phyloP scores from a whole-genome alignment of 805 yeast genomes.

The Kodamaea lidongshanica region DNA sequence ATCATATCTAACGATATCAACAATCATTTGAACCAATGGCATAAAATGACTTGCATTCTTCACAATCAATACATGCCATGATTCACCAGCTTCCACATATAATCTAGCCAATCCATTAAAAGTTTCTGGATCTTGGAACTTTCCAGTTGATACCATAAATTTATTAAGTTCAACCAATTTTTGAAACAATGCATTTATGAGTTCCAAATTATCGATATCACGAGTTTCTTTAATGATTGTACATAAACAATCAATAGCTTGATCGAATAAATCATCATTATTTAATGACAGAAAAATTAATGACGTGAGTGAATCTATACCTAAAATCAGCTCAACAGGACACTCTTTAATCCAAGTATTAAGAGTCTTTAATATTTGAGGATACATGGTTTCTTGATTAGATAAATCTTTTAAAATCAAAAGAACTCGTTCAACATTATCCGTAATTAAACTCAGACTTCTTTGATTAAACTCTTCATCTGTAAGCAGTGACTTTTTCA shows the following conservation, averaged over 20 bases:
- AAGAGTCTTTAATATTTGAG: constrained; percentile 58
- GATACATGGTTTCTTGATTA: constrained; percentile 11
- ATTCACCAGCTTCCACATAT: constrained; percentile 88
- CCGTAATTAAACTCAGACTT: constrained; percentile 54
- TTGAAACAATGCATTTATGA: constrained; percentile 62
- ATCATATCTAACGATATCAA: constrained; percentile 65
- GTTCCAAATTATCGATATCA: constrained; percentile 58
- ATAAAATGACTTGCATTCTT: constrained; percentile 62
- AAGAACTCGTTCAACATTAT: constrained; percentile 65
- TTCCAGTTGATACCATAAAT: constrained; percentile 30
- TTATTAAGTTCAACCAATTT: constrained; percentile 60
- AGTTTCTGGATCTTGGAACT: constrained; percentile 55
- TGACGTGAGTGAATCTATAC: constrained; percentile 56
- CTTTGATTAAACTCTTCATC: constrained; percentile 73
- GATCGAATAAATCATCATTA: constrained; percentile 68
- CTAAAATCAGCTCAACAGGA: constrained; percentile 63
- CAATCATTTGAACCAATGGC: constrained; percentile 65
- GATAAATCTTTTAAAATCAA: constrained; percentile 50
- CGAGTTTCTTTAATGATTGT: constrained; percentile 76
- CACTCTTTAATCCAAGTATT: constrained; percentile 90
- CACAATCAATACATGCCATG: constrained; percentile 87
- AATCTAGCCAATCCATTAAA: constrained; percentile 68
- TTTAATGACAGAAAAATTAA: constrained; percentile 58
- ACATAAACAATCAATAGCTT: constrained; percentile 80
- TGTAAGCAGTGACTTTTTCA: constrained; percentile 68